Evolutionary conservation across 2,329 filamentous ascomycete genomes (phyloP).

Genomic region (Helotiales sp.): DNA sequence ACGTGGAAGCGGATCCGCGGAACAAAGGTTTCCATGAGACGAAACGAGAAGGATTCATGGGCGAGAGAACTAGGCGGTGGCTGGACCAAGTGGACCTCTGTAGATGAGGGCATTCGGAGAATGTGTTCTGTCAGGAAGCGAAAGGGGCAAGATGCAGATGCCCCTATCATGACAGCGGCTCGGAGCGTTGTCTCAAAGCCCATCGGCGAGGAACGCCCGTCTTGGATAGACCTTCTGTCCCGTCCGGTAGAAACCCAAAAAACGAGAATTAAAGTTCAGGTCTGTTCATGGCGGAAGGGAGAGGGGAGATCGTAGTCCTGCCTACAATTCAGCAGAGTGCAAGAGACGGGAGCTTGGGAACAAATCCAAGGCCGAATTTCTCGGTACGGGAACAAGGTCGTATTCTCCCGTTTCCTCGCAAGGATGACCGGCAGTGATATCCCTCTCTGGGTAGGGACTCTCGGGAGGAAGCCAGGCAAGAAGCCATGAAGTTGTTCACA

Average conservation of each 20-base stretch:
- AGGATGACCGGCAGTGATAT: not conserved
- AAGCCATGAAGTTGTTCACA: not conserved
- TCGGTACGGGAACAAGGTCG: not conserved
- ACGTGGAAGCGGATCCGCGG: slow-evolving; percentile 6
- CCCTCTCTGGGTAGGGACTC: not conserved
- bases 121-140: slow-evolving; percentile 9
- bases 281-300: not conserved
- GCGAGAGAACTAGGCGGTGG: not conserved
- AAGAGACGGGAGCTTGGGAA: not conserved
- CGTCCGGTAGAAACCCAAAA: not conserved
- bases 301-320: not conserved
- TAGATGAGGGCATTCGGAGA: not conserved
- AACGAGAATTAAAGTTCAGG: not conserved
- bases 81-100: no score
- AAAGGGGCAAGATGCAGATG: not conserved
- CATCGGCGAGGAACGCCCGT: slow-evolving; percentile 8
- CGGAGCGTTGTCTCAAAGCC: slow-evolving; percentile 6
- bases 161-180: slow-evolving; percentile 15
- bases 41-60: not conserved
- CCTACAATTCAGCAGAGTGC: not conserved
- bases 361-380: not conserved
- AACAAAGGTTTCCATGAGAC: not conserved
- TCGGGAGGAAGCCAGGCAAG: not conserved
- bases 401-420: not conserved
- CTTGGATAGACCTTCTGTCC: not conserved